Percentiles rank a stretch among this genome's conserved stretches.
Conservation (phyloP, 139 green algal genomes). For the Chlamydomonas asymmetrica region DNA sequence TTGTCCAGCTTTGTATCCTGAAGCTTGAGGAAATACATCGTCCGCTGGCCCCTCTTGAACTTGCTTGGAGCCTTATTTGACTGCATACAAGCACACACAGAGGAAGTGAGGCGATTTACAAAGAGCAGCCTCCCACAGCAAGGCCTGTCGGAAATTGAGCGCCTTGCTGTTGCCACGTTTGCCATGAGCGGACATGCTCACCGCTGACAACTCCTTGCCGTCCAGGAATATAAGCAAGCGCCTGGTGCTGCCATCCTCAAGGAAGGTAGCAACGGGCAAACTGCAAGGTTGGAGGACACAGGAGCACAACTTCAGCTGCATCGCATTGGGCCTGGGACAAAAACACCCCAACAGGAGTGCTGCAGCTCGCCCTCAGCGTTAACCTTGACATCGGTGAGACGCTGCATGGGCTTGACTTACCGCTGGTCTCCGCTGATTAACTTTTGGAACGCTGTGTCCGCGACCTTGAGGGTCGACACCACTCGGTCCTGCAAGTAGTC, state of each 20-base stretch:
- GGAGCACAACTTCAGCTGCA: too few relatives aligned
- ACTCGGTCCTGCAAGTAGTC: conserved; percentile 63
- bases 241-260: conserved; percentile 51
- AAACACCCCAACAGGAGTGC: background rate
- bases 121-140: background rate
- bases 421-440: conserved; percentile 59
- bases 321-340: too few relatives aligned
- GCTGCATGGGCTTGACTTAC: conserved; percentile 22
- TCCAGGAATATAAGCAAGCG: conserved; percentile 66
- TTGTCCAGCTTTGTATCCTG: conserved; percentile 53
- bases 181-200: conserved; percentile 18
- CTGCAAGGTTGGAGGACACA: conserved; percentile 35
- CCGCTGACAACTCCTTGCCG: conserved; percentile 72
- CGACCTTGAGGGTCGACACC: conserved; percentile 67
- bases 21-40: conserved; percentile 84
- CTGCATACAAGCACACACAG: conserved; percentile 31
- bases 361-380: background rate
- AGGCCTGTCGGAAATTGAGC: background rate
- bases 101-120: background rate
- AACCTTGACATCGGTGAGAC: background rate
- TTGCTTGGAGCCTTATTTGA: conserved; percentile 65
- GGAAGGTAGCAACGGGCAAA: conserved; percentile 51
- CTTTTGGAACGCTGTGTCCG: conserved; percentile 59
- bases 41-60: conserved; percentile 84
- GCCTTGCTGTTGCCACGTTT: background rate